Evolutionary conservation across 1,139 yeast genomes (phyloP), one percentile per base, ranked within the genome.

Genomic region (Pichiaceae sp.): DNA sequence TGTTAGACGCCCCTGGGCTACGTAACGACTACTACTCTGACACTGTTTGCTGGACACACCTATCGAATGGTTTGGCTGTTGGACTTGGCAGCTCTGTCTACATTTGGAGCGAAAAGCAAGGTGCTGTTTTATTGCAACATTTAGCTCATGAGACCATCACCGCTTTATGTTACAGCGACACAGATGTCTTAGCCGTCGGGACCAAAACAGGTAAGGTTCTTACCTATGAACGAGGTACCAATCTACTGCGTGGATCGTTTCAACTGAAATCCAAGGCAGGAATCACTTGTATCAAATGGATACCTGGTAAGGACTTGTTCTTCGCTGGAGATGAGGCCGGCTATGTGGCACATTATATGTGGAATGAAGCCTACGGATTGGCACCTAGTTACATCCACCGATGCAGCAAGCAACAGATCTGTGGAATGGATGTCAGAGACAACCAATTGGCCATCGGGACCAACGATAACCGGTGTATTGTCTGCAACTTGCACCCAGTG

Each of bases 1-100:
- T 76, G 0, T 57, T 85, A 17, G 86, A 80, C 51, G 94, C 94
- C 0, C 91, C 89, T 0, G 77, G 78, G 0, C 59, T 87, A 36
- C 64, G 82, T 41, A 81, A 85, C 52, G 96, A 87, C 54, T 87
- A 78, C 54, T 87, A 87, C 57, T 71, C 86, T 1, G 83, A 84
- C 50, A 62, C 83, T 35, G 72, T 86, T 0, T 72, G 89, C 9
- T 86, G 95, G 95, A 77, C 89, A 0, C 54, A 56, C 3, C 52
- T 52, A 19, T 59, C 74, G 1, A 68, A 68, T 20, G 64, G 64
- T 24, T 63, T 86, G 0, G 82, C 81, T 0, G 89, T 86, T 1
- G 96, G 91, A 0, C 59, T 86, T 28, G 78, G 77, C 0, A 52
- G 62, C 2, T 63, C 68, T 6, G 81, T 77, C 0, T 83, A 74